A percentile compares a stretch with the other conserved stretches of the same genome.
These are phyloP conservation scores for Cryptosporidium sp. DNA, from an alignment of 169 alveolate genomes.

Conservation along the genomic window DNA sequence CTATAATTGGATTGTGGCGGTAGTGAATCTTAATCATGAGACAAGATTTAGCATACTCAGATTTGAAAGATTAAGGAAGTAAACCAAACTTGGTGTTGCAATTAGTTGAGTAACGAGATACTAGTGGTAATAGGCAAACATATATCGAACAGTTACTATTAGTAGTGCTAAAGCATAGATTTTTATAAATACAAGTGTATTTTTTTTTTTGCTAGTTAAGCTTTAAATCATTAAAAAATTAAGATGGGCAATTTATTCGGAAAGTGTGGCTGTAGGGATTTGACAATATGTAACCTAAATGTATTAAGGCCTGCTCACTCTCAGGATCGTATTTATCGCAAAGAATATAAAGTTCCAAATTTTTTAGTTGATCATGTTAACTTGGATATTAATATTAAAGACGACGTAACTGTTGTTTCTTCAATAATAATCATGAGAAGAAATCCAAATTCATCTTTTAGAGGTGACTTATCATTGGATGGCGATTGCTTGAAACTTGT, in stretches of 20 bases:
- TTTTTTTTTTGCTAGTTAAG: not conserved
- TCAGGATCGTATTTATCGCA: constrained; percentile 79
- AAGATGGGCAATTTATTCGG: constrained; percentile 59
- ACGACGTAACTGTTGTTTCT: constrained; percentile 82
- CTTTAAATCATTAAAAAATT: not conserved
- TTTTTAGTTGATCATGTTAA: constrained; percentile 84
- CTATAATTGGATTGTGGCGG: not conserved
- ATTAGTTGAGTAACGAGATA: not conserved
- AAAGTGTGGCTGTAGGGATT: constrained; percentile 67
- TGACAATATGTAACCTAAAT: constrained; percentile 40
- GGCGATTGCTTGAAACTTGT: constrained; percentile 88
- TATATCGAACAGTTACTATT: not conserved
- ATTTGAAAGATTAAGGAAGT: not conserved
- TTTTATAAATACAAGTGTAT: not conserved
- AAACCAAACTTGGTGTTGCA: not conserved
- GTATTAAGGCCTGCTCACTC: not conserved
- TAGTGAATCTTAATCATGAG: constrained; percentile 5
- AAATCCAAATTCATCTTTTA: constrained; percentile 81
- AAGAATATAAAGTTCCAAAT: constrained; percentile 88
- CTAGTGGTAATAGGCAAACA: not conserved
- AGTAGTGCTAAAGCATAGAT: not conserved
- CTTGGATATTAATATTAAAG: constrained; percentile 84
- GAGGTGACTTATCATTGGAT: constrained; percentile 85
- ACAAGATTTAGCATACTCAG: not conserved
- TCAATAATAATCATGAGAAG: constrained; percentile 15